Percentiles rank a stretch among this genome's conserved stretches.
These are phyloP conservation scores for Pichia gijzeniarum DNA, from an alignment of 805 yeast species.

Conservation along the genomic window DNA sequence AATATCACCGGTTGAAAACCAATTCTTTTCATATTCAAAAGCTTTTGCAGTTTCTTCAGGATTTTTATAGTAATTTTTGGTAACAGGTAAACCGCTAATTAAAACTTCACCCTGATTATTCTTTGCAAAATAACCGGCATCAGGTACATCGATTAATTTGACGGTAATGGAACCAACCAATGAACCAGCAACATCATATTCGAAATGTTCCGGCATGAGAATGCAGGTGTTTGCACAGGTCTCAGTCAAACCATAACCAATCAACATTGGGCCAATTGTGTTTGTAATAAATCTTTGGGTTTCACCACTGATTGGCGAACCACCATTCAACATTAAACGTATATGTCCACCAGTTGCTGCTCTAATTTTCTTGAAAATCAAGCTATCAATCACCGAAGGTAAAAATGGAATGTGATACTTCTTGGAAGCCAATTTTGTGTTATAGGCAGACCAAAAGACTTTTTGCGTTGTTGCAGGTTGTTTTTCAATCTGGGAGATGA, in stretches of 20 bases:
- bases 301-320: constrained; percentile 77
- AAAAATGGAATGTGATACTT: constrained; percentile 75
- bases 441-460: constrained; percentile 83
- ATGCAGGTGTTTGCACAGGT: constrained; percentile 86
- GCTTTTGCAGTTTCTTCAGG: constrained; percentile 73
- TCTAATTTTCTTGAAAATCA: constrained; percentile 81
- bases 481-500: constrained; percentile 63
- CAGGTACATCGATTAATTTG: constrained; percentile 85
- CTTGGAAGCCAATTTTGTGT: constrained; percentile 60
- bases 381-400: constrained; percentile 55
- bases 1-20: constrained; percentile 97
- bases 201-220: constrained; percentile 57
- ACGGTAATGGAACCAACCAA: constrained; percentile 77
- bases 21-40: constrained; percentile 69
- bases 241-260: constrained; percentile 96
- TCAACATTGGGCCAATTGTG: constrained; percentile 75
- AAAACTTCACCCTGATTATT: constrained; percentile 90
- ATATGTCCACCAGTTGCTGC: constrained; percentile 93
- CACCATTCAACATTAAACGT: constrained; percentile 75
- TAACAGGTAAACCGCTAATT: constrained; percentile 68
- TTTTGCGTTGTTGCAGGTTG: constrained; percentile 63
- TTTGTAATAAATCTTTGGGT: constrained; percentile 78
- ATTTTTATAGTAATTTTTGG: constrained; percentile 75
- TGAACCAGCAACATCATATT: constrained; percentile 75
- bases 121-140: constrained; percentile 85